Evolutionary conservation across 2,329 filamentous ascomycete species (phyloP), one percentile per base, ranked within the genome.

Genomic region (Penicillium sp.): DNA sequence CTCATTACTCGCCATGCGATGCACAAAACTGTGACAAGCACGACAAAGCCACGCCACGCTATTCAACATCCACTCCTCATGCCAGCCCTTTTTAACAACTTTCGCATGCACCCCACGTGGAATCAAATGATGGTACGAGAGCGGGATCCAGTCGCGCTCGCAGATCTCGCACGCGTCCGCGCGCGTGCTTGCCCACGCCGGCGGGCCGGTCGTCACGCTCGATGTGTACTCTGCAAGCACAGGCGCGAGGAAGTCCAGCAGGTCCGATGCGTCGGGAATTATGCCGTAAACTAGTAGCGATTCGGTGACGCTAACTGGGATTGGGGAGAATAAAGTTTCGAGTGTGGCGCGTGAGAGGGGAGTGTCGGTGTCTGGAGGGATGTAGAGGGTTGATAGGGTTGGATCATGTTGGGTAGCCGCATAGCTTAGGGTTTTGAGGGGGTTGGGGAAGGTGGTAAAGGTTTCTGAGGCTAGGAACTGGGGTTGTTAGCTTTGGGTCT

Each of bases 21-120:
- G 91, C 71, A 96, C 90, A 70, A 91, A 92, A 42, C 83, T 85
- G 78, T 96, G 91, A 68, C 91, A 96, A 2, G 90, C 89, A 49
- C 90, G 81, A 74, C 91, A 96, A 64, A 96, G 75, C 91, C 91
- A 96, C 13, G 91, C 91, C 21, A 94, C 91, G 70, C 86, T 91
- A 67, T 90, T 86, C 73, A 96, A 72, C 75, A 86, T 84, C 72
- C 90, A 89, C 61, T 86, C 84, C 4, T 83, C 82, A 77, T 93
- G 89, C 91, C 91, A 96, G 1, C 88, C 89, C 42, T 90, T 80
- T 78, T 89, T 91, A 39, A 91, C 72, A 4, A 84, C 90, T 70
- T 91, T 91, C 8, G 83, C 86, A 73, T 96, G 91, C 58, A 91
- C 86, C 43, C 84, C 83, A 41, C 86, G 83, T n/a, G 91, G 91